Evolutionary conservation across 306 rosid species (phyloP).

Genomic region (Vigna nakashimae): DNA sequence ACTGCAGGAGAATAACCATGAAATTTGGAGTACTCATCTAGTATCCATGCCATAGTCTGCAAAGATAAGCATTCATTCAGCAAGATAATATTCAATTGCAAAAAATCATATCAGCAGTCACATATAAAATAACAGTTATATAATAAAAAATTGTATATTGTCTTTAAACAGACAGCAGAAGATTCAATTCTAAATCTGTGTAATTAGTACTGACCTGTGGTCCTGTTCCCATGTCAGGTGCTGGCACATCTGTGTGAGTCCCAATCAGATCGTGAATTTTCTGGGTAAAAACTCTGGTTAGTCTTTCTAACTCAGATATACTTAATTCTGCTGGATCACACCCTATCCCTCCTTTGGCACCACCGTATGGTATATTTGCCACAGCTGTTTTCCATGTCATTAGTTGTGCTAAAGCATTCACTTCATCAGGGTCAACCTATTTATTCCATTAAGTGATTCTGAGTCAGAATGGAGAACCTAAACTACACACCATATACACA

Average conservation of each 20-base stretch:
- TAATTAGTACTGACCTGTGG: conserved; percentile 72
- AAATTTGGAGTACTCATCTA: conserved; percentile 94
- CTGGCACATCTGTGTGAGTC: conserved; percentile 87
- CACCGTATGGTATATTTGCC: conserved; percentile 94
- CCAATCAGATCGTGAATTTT: conserved; percentile 94
- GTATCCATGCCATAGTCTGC: conserved; percentile 99
- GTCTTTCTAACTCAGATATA: conserved; percentile 81
- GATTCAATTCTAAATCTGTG: neutral
- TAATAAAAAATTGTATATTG: conserved; percentile 11
- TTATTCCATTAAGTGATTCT: conserved; percentile 36
- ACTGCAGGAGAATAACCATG: conserved; percentile 96
- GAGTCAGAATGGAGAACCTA: conserved; percentile 7
- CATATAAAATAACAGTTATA: conserved; percentile 2
- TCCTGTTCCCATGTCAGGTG: conserved; percentile 99
- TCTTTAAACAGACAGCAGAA: conserved; percentile 3
- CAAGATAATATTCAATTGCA: conserved; percentile 20
- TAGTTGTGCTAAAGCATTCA: conserved; percentile 94
- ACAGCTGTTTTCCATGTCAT: conserved; percentile 99
- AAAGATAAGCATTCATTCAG: conserved; percentile 10
- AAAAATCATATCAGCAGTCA: neutral
- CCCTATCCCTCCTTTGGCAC: conserved; percentile 99
- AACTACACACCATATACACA: neutral
- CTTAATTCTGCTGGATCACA: conserved; percentile 77
- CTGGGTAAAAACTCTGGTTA: conserved; percentile 94
- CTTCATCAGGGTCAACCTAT: conserved; percentile 99